Conservation (phyloP, 306 rosid species). For the Morella rubra region DNA sequence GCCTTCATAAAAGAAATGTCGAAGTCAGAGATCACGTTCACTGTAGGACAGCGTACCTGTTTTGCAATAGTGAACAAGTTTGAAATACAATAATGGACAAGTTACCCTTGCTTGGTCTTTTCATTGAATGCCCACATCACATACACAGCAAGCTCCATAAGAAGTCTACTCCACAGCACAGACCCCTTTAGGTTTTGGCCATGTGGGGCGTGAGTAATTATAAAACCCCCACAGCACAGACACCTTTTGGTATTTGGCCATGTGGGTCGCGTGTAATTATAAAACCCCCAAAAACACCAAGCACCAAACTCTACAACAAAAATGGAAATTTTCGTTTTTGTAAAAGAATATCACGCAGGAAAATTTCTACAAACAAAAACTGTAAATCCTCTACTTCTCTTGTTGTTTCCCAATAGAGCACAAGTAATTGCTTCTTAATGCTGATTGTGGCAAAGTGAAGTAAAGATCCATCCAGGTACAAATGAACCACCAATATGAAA, state of each 20-base stretch:
- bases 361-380: conserved; percentile 26
- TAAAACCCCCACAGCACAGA: background rate
- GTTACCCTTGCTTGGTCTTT: conserved; percentile 7
- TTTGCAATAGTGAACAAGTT: background rate
- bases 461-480: conserved; percentile 33
- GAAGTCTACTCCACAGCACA: conserved; percentile 14
- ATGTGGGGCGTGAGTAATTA: background rate
- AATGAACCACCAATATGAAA: conserved; percentile 30
- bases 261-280: too few relatives aligned
- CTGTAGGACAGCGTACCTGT: background rate
- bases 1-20: too few relatives aligned
- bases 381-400: conserved; percentile 32
- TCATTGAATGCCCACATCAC: conserved; percentile 12
- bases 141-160: conserved; percentile 9
- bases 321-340: conserved; percentile 38
- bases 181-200: background rate
- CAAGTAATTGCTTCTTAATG: conserved; percentile 15
- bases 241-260: too few relatives aligned
- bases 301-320: conserved; percentile 45
- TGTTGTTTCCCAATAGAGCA: conserved; percentile 22
- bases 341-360: conserved; percentile 41
- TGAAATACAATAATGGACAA: background rate
- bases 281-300: conserved; percentile 4
- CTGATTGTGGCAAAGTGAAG: conserved; percentile 32
- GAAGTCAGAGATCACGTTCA: too few relatives aligned